Conservation (phyloP, 1,284 basidiomycete genomes). For the Ustilago shanxiensis region DNA sequence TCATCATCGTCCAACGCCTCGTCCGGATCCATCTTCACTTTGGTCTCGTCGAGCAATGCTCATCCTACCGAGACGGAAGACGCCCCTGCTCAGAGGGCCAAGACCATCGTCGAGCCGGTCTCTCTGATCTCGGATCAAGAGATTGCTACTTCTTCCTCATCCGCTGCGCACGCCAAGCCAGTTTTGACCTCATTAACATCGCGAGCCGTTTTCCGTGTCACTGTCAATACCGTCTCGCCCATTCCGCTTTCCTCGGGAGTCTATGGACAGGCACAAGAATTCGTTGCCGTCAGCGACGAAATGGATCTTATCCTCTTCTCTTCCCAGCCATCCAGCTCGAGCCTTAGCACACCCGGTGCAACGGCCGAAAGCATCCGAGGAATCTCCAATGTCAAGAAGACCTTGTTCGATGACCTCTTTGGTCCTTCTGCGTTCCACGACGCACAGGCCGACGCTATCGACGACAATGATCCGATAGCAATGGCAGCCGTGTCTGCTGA, state of each 20-base stretch:
- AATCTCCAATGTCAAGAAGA: conserved; percentile 77
- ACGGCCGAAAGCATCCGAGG: conserved; percentile 73
- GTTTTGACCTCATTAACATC: conserved; percentile 2
- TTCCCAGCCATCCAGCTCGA: conserved; percentile 44
- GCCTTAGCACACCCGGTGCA: conserved; percentile 11
- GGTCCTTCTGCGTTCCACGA: conserved; percentile 75
- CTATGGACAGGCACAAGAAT: conserved; percentile 20
- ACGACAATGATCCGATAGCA: conserved; percentile 21
- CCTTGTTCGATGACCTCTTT: conserved; percentile 87
- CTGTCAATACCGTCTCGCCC: conserved; percentile 26
- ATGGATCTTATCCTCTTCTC: conserved; percentile 56
- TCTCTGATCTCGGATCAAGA: conserved; percentile 41
- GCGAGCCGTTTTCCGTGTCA: conserved; percentile 21
- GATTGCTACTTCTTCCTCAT: conserved; percentile 23
- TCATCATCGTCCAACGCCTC: conserved; percentile 5
- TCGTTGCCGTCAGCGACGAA: conserved; percentile 48
- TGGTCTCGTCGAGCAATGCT: conserved; percentile 18
- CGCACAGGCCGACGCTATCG: conserved; percentile 16
- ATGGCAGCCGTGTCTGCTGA: neutral
- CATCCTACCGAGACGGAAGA: neutral
- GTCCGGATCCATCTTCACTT: conserved; percentile 22
- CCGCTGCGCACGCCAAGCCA: conserved; percentile 5
- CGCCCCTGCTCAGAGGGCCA: conserved; percentile 13
- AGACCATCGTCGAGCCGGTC: conserved; percentile 36
- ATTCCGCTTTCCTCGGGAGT: conserved; percentile 26